A percentile compares a stretch with the other conserved stretches of the same genome.
Conservation (phyloP, 352 stramenopile genomes). For the Globisporangium barbulae region DNA sequence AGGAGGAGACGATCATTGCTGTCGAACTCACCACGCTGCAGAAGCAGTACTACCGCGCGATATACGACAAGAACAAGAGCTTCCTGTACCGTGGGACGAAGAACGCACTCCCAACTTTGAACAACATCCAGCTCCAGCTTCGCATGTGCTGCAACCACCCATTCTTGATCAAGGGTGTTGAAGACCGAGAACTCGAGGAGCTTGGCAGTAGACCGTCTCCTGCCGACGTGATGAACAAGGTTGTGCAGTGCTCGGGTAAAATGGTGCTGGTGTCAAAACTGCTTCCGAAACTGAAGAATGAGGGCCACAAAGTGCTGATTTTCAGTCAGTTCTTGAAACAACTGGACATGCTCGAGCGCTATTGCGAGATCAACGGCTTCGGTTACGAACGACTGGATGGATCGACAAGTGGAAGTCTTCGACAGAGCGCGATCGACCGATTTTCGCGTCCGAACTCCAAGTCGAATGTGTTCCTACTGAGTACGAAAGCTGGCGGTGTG, state of each 20-base stretch:
- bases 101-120: conserved; percentile 89
- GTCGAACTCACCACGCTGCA: conserved; percentile 98
- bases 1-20: conserved; percentile 95
- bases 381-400: conserved; percentile 90
- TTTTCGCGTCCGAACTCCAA: conserved; percentile 95
- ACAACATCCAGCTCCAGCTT: conserved; percentile 99
- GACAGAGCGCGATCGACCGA: conserved; percentile 94
- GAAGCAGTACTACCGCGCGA: conserved; percentile 99
- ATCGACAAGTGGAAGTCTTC: conserved; percentile 82
- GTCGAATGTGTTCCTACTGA: conserved; percentile 98
- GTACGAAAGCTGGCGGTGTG: conserved; percentile 97
- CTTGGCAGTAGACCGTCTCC: conserved; percentile 50
- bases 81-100: conserved; percentile 92
- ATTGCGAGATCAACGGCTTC: conserved; percentile 89
- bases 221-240: conserved; percentile 75
- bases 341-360: conserved; percentile 93
- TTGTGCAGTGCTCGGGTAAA: conserved; percentile 81
- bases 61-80: conserved; percentile 99
- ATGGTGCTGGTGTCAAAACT: conserved; percentile 90
- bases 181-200: conserved; percentile 80
- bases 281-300: conserved; percentile 87
- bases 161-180: conserved; percentile 97
- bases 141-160: conserved; percentile 99
- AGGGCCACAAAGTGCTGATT: conserved; percentile 94
- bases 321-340: conserved; percentile 95